Percentiles rank a stretch among this genome's conserved stretches.
Evolutionary conservation across 1,284 basidiomycete species (phyloP).

Genomic region (Flammula alnicola): DNA sequence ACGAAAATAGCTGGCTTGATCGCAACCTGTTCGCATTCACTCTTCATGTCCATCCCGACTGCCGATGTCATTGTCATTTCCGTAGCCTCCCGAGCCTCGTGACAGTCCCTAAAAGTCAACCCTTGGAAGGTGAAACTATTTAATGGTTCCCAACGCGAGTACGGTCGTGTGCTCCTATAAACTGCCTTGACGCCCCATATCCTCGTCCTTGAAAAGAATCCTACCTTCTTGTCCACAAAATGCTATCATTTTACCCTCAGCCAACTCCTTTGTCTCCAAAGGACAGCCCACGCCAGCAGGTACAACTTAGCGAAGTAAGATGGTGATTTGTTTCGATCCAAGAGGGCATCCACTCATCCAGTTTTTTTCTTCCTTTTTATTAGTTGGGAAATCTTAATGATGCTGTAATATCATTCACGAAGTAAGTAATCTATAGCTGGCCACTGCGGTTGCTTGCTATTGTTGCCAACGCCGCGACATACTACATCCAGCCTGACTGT

Average conservation of each 20-base stretch:
- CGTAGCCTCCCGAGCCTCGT: slow-evolving; percentile 28
- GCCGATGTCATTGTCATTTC: slow-evolving; percentile 22
- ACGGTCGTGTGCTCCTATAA: slow-evolving; percentile 27
- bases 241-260: slow-evolving; percentile 23
- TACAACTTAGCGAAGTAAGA: slow-evolving; percentile 48
- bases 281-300: slow-evolving; percentile 25
- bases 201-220: not conserved
- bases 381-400: slow-evolving; percentile 44
- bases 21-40: slow-evolving; percentile 2
- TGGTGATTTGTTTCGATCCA: not conserved
- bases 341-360: not conserved
- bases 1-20: not conserved
- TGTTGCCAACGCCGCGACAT: too few species aligned
- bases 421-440: slow-evolving; percentile 46
- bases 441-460: too few species aligned
- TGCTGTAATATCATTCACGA: slow-evolving; percentile 60
- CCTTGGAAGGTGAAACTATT: slow-evolving; percentile 22
- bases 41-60: slow-evolving; percentile 10
- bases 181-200: not conserved
- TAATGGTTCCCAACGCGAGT: slow-evolving; percentile 14
- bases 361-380: not conserved
- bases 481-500: slow-evolving; percentile 40
- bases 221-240: not conserved
- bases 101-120: slow-evolving; percentile 24
- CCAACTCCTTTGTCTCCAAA: slow-evolving; percentile 8